These are phyloP conservation scores for Cladosporium sphaerospermum DNA, from an alignment of 2,329 filamentous ascomycete genomes.

Conservation along the genomic window DNA sequence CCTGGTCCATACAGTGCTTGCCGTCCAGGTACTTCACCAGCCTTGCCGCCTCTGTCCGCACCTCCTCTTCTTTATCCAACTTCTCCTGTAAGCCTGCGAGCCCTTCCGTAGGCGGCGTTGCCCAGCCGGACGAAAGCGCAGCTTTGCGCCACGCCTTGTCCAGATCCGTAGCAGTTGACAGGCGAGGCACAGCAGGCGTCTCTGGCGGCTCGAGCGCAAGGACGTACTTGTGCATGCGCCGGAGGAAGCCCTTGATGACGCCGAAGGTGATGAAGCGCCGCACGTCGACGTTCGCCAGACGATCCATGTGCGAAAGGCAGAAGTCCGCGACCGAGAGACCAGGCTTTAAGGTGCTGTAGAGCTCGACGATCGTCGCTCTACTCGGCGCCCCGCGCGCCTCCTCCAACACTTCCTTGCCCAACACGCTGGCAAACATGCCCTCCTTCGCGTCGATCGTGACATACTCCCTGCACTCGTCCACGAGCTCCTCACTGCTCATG, in stretches of 20 bases:
- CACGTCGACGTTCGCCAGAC: constrained; percentile 74
- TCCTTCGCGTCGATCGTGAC: constrained; percentile 49
- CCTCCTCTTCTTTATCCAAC: constrained; percentile 14
- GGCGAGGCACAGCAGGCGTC: background rate
- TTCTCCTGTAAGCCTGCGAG: constrained; percentile 21
- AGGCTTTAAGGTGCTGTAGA: constrained; percentile 80
- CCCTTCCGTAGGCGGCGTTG: constrained; percentile 29
- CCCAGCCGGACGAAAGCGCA: constrained; percentile 26
- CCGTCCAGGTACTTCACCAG: constrained; percentile 68
- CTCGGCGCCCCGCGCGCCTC: constrained; percentile 1
- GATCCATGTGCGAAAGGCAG: constrained; percentile 67
- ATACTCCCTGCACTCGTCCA: constrained; percentile 83
- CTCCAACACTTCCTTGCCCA: constrained; percentile 1
- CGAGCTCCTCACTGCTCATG: constrained; percentile 65
- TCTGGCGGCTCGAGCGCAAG: constrained; percentile 14
- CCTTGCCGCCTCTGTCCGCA: constrained; percentile 35
- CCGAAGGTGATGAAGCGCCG: constrained; percentile 92
- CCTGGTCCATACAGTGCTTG: constrained; percentile 71
- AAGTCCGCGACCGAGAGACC: constrained; percentile 82
- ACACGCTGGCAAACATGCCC: constrained; percentile 11
- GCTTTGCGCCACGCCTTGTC: constrained; percentile 31
- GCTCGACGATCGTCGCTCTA: constrained; percentile 55
- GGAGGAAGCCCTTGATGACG: constrained; percentile 89
- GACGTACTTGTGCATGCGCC: constrained; percentile 87
- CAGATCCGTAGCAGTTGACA: constrained; percentile 10